A percentile compares a stretch with the other conserved stretches of the same genome.
phyloP scores from a whole-genome alignment of 192 early-diverging fungal genomes.

The Umbelopsis ramanniana region DNA sequence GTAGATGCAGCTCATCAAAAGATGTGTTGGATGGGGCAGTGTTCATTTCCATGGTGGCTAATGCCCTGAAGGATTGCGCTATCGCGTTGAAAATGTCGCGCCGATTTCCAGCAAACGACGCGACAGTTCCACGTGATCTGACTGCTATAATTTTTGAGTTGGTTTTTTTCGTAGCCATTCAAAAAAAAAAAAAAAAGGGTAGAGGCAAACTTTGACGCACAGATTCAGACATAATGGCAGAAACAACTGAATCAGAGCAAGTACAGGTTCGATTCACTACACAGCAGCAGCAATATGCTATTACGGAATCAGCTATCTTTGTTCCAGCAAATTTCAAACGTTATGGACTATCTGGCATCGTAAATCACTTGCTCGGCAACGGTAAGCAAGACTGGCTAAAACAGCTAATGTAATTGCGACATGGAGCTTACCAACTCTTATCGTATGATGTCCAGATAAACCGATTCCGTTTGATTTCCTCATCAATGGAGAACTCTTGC shows the following conservation, averaged over 20 bases:
- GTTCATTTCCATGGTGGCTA: neutral
- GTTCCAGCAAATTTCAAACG: conserved; percentile 85
- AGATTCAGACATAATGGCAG: conserved; percentile 19
- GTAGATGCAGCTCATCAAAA: conserved; percentile 7
- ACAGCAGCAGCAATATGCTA: conserved; percentile 70
- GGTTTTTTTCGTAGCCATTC: no score
- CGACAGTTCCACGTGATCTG: neutral
- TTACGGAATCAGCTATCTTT: conserved; percentile 86
- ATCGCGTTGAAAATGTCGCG: no score
- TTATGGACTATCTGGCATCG: conserved; percentile 91
- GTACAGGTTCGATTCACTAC: conserved; percentile 88
- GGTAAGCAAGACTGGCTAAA: conserved; percentile 26
- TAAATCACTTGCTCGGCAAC: conserved; percentile 82
- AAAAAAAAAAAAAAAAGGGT: neutral
- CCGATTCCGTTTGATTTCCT: conserved; percentile 94
- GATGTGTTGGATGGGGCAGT: neutral
- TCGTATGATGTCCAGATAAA: conserved; percentile 50
- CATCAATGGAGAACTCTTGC: conserved; percentile 89
- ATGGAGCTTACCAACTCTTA: neutral
- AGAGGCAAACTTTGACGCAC: neutral
- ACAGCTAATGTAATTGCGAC: neutral
- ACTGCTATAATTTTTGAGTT: neutral
- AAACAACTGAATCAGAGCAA: conserved; percentile 53
- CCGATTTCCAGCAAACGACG: no score
- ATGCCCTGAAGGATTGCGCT: no score